These are phyloP conservation scores for Linnemannia hyalina DNA, from an alignment of 192 early-diverging fungal species.

Conservation along the genomic window DNA sequence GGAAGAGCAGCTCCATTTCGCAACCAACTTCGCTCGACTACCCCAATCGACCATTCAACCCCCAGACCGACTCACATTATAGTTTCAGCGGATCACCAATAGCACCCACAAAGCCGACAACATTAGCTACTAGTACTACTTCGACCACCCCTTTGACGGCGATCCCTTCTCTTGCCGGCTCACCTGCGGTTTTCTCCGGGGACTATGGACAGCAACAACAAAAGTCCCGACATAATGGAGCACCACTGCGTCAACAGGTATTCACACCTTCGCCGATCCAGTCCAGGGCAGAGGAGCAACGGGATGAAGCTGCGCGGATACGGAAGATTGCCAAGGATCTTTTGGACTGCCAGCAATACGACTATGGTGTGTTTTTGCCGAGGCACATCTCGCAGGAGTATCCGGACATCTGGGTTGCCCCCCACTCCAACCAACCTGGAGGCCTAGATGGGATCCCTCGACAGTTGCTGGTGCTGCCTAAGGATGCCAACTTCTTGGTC, in stretches of 20 bases:
- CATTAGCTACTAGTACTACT: background rate
- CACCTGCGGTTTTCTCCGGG: background rate
- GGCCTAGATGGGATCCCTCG: constrained; percentile 31
- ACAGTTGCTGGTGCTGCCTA: constrained; percentile 36
- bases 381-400: constrained; percentile 50
- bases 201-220: constrained; percentile 2
- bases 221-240: background rate
- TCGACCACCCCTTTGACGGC: background rate
- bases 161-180: background rate
- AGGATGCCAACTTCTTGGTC: constrained; percentile 46
- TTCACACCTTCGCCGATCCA: background rate
- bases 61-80: background rate
- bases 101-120: background rate
- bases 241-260: too few species aligned
- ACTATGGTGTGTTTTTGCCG: constrained; percentile 32
- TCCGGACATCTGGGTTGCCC: constrained; percentile 37
- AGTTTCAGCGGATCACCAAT: background rate
- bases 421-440: background rate
- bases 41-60: background rate
- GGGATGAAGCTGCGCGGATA: constrained; percentile 20
- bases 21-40: background rate
- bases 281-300: background rate
- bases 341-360: constrained; percentile 33
- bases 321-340: constrained; percentile 44
- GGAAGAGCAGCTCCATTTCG: background rate